phyloP scores from a whole-genome alignment of 306 rosid genomes.

The Sesbania bispinosa region DNA sequence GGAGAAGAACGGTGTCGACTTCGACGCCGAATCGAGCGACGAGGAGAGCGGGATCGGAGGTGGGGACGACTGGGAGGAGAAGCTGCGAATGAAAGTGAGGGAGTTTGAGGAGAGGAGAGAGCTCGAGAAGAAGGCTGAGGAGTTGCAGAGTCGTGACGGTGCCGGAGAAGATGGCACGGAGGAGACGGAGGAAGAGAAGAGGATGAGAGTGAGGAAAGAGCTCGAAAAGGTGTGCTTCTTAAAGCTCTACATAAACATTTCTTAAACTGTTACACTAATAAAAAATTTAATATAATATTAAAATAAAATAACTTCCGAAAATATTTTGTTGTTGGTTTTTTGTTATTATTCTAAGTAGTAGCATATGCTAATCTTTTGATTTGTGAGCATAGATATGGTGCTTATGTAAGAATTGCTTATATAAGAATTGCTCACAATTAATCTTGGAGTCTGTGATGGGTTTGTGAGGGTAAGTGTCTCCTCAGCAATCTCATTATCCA shows the following conservation, averaged over 20 bases:
- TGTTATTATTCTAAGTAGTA: background rate
- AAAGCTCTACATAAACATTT: background rate
- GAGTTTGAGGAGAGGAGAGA: slow-evolving; percentile 87
- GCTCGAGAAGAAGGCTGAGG: slow-evolving; percentile 87
- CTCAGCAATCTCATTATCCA: background rate
- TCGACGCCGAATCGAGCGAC: slow-evolving; percentile 57
- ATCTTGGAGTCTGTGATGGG: background rate
- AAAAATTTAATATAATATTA: no score
- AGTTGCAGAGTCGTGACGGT: slow-evolving; percentile 60
- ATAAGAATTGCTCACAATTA: no score
- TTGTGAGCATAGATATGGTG: no score
- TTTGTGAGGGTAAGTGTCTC: background rate
- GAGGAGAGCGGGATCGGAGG: slow-evolving; percentile 53
- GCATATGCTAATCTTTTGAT: background rate
- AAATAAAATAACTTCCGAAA: no score
- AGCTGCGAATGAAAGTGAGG: slow-evolving; percentile 67
- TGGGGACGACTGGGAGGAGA: slow-evolving; percentile 70
- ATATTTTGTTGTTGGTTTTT: background rate
- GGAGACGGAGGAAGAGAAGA: slow-evolving; percentile 79
- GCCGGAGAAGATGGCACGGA: slow-evolving; percentile 40
- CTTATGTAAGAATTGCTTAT: no score
- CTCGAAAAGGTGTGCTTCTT: slow-evolving; percentile 70
- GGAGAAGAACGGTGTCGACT: slow-evolving; percentile 80
- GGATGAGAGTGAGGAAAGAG: slow-evolving; percentile 85
- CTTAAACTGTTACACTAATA: no score